Evolutionary conservation across 2,329 filamentous ascomycete genomes (phyloP).

Genomic region (Rutstroemia sp.): DNA sequence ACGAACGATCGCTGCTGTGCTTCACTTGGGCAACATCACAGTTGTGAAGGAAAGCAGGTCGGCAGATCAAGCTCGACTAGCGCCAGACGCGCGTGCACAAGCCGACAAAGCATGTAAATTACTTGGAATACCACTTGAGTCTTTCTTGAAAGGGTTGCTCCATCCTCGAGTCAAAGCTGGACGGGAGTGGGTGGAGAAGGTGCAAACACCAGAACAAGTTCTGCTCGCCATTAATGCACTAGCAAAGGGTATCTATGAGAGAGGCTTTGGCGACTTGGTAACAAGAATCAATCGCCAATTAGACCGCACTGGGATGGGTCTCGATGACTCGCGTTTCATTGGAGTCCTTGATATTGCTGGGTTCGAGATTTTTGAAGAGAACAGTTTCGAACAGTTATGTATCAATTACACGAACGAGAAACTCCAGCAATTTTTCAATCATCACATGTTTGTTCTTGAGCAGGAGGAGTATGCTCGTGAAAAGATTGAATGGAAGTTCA

Average conservation of each 20-base stretch:
- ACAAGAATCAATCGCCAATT: constrained; percentile 85
- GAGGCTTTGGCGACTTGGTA: constrained; percentile 89
- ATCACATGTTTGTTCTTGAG: constrained; percentile 99
- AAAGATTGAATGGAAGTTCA: constrained; percentile 99
- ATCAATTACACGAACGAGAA: constrained; percentile 99
- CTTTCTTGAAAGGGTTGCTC: constrained; percentile 80
- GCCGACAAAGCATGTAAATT: constrained; percentile 75
- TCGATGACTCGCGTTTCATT: constrained; percentile 91
- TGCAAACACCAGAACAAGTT: constrained; percentile 95
- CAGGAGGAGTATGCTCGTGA: constrained; percentile 97
- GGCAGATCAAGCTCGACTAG: constrained; percentile 81
- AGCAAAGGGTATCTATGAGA: constrained; percentile 95
- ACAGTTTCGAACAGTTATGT: constrained; percentile 97
- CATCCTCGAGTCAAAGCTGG: constrained; percentile 94
- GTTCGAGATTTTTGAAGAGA: constrained; percentile 97
- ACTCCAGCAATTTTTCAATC: constrained; percentile 98
- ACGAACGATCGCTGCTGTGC: constrained; percentile 79
- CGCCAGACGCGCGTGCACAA: constrained; percentile 65
- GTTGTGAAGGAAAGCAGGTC: constrained; percentile 87
- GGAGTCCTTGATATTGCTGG: constrained; percentile 98
- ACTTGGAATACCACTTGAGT: constrained; percentile 74
- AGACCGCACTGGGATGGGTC: constrained; percentile 72
- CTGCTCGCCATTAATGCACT: constrained; percentile 83
- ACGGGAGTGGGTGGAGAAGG: constrained; percentile 96
- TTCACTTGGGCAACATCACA: constrained; percentile 87